phyloP scores from a whole-genome alignment of 2,329 filamentous ascomycete genomes.

The Fusarium sp. region DNA sequence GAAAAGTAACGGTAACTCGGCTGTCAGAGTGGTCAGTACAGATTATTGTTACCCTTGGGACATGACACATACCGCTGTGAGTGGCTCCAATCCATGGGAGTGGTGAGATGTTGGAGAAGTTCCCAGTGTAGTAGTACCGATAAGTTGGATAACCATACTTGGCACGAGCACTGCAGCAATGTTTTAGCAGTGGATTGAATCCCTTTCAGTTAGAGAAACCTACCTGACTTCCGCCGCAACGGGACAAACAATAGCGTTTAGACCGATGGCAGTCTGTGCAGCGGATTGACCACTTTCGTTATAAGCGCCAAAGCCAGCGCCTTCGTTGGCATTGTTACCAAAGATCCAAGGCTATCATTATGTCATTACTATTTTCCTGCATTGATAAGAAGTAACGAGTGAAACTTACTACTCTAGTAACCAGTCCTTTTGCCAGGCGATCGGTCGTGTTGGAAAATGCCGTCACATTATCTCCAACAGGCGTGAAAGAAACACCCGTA shows the following conservation, averaged over 20 bases:
- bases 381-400: rapidly evolving
- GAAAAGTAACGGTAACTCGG: constrained; percentile 7
- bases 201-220: rapidly evolving
- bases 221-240: constrained; percentile 18
- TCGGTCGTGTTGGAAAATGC: constrained; percentile 14
- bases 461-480: constrained; percentile 4
- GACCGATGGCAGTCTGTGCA: constrained; percentile 2
- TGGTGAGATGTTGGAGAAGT: constrained; percentile 18
- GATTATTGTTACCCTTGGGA: rapidly evolving
- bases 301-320: constrained; percentile 15
- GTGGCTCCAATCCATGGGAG: constrained; percentile 13
- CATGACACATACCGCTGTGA: background rate
- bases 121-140: constrained; percentile 18
- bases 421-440: background rate
- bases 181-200: rapidly evolving
- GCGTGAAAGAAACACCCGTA: background rate
- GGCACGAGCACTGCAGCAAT: rapidly evolving
- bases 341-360: constrained; percentile 11
- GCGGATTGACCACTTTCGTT: background rate
- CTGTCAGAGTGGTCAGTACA: background rate
- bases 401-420: background rate
- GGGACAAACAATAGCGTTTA: constrained; percentile 7
- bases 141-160: constrained; percentile 18
- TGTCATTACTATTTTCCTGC: background rate
- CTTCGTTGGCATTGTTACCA: constrained; percentile 26